Percentiles rank a stretch among this genome's conserved stretches.
These are phyloP conservation scores for Aegilops speltoides DNA, from an alignment of 176 grass and related monocot genomes.

Conservation along the genomic window DNA sequence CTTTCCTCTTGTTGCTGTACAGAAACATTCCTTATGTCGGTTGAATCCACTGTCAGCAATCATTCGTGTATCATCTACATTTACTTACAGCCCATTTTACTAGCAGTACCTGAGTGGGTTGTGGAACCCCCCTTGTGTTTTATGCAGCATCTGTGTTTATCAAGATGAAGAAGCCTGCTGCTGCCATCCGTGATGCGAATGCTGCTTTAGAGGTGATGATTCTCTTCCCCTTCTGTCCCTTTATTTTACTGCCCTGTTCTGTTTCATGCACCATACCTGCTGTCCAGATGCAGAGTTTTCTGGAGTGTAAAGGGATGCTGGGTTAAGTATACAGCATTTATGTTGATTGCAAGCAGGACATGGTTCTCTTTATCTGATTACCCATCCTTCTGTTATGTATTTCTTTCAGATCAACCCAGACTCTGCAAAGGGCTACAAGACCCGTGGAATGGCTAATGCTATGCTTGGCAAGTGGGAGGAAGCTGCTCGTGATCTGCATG, in stretches of 20 bases:
- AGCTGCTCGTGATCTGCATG: constrained; percentile 79
- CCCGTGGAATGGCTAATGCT: constrained; percentile 77
- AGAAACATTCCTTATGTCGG: neutral
- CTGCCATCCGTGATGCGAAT: constrained; percentile 93
- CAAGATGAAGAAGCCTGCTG: constrained; percentile 96
- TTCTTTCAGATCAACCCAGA: constrained; percentile 81
- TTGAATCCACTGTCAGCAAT: neutral
- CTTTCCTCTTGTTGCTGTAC: neutral
- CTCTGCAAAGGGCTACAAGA: constrained; percentile 96
- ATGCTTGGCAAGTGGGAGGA: constrained; percentile 96
- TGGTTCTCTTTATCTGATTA: neutral
- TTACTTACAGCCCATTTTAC: neutral
- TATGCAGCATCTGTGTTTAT: constrained; percentile 82
- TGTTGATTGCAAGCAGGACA: neutral
- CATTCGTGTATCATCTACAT: neutral
- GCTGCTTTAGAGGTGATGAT: constrained; percentile 71
- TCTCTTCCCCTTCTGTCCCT: neutral
- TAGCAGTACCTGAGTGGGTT: neutral
- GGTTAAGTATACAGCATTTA: neutral
- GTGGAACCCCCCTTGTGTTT: neutral
- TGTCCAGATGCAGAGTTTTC: neutral
- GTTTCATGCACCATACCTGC: neutral
- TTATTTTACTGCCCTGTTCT: neutral
- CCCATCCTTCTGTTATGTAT: neutral
- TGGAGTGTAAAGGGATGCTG: neutral